These are phyloP conservation scores for Mycosphaerella arachidis DNA, from an alignment of 2,329 filamentous ascomycete species.

Conservation along the genomic window DNA sequence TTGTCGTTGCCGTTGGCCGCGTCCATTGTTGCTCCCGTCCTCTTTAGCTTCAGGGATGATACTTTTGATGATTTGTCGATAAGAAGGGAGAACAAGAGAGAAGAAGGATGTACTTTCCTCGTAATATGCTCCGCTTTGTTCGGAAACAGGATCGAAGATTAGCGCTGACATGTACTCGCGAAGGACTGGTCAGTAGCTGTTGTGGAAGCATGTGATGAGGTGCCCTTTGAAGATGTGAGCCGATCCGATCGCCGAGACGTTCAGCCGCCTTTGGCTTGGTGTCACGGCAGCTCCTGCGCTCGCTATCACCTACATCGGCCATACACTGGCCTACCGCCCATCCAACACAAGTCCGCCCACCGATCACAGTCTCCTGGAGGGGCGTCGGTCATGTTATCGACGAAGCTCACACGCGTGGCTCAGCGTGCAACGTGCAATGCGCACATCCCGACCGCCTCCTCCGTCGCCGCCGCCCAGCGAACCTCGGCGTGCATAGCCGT, in stretches of 20 bases:
- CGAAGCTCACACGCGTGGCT: conserved; percentile 29
- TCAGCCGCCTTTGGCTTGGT: neutral
- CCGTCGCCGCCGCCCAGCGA: conserved; percentile 27
- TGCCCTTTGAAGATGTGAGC: neutral
- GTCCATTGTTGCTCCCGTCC: conserved; percentile 6
- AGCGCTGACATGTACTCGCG: neutral
- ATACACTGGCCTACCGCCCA: neutral
- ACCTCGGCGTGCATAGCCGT: conserved; percentile 32
- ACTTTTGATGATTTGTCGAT: neutral
- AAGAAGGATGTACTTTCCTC: neutral
- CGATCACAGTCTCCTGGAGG: neutral
- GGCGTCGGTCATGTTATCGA: conserved; percentile 29
- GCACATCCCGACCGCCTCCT: conserved; percentile 24
- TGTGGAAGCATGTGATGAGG: neutral
- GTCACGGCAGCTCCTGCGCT: neutral
- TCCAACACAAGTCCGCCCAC: neutral
- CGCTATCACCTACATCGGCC: neutral
- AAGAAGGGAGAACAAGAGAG: neutral
- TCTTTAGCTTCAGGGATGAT: neutral
- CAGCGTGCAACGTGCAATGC: conserved; percentile 27
- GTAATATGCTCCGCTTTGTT: neutral
- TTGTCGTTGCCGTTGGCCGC: conserved; percentile 6
- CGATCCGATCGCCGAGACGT: neutral
- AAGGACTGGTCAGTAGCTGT: neutral
- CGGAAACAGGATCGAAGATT: neutral